Evolutionary conservation across 768 basidiomycete species (phyloP).

Genomic region (Rubroboletus pulcherrimus): DNA sequence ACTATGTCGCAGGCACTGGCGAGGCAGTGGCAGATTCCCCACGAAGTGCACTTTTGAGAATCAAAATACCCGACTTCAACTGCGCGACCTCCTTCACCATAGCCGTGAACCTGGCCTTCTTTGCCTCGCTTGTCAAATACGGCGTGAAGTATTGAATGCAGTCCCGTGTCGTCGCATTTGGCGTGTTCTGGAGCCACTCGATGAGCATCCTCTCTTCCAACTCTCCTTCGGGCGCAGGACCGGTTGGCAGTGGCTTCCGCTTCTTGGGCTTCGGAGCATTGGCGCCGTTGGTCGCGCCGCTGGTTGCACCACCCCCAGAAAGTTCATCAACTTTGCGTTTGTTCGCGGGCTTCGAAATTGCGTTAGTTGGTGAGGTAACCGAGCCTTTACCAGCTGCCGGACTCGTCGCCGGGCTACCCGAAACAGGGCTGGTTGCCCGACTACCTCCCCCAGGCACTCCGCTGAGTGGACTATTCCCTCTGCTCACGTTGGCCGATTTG

Average conservation of each 20-base stretch:
- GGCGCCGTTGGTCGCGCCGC: slow-evolving; percentile 16
- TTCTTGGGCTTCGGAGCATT: slow-evolving; percentile 50
- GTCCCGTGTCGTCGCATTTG: slow-evolving; percentile 71
- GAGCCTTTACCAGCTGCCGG: slow-evolving; percentile 25
- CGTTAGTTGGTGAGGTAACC: slow-evolving; percentile 33
- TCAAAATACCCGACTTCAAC: slow-evolving; percentile 62
- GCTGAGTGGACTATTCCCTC: slow-evolving; percentile 56
- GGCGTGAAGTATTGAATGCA: slow-evolving; percentile 79
- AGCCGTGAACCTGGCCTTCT: slow-evolving; percentile 72
- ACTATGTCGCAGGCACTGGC: slow-evolving; percentile 24
- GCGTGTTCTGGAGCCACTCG: slow-evolving; percentile 68
- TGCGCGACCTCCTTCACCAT: slow-evolving; percentile 78
- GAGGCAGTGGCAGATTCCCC: slow-evolving; percentile 27
- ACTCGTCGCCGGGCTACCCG: slow-evolving; percentile 35
- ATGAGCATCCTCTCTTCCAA: slow-evolving; percentile 64
- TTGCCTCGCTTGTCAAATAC: slow-evolving; percentile 63
- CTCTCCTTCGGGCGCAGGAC: slow-evolving; percentile 48
- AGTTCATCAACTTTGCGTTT: slow-evolving; percentile 61
- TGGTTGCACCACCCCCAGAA: slow-evolving; percentile 10
- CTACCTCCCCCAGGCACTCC: slow-evolving; percentile 39
- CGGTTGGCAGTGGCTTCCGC: slow-evolving; percentile 41
- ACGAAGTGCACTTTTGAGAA: slow-evolving; percentile 45
- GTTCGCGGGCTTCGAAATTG: slow-evolving; percentile 37
- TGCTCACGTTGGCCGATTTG: slow-evolving; percentile 44
- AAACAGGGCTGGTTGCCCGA: slow-evolving; percentile 49